Base-by-base conservation (phyloP, 2,329 filamentous ascomycete genomes). In the Fusarium robinianum region DNA sequence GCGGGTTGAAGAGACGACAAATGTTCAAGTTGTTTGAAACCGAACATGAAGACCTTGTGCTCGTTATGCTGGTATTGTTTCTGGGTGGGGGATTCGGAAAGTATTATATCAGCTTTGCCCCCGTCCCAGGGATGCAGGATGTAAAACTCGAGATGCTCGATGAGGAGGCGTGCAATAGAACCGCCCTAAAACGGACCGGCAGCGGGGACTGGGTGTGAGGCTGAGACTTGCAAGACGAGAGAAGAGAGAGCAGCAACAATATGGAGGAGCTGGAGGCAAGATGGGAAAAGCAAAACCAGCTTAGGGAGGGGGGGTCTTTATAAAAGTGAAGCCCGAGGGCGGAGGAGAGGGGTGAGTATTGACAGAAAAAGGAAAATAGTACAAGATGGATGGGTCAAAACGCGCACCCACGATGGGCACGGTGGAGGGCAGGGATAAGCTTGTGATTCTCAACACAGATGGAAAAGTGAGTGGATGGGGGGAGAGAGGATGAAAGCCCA, bases 241-340 rank as follows among this genome's bases (percentile, higher is more conserved):
- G 36, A 56, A 43, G 41, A 58, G 52, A 53, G 27, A 31, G 33
- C 17, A 35, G 25, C 21, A 42, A 29, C 33, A 47, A 35, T 40
- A 34, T 25, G 29, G 36, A 27, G 27, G 16, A 18, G 11, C 15
- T 29, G 19, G 33, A 49, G 54, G 24, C 24, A 51, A 46, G 25
- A 42, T 34, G 30, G 24, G 40, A 53, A 55, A 55, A 59, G 55
- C 52, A 59, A 58, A 52, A 43, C 33, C 11, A 31, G 40, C 23
- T 32, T n/a, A n/a, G 14, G 24, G 10, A 14, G 35, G 51, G 12
- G 46, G 34, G 39, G 38, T 46, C 41, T 48, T 36, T 53, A 55
- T 49, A 47, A 31, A 31, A 16, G 31, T 40, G 36, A 44, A 35
- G 34, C 30, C 25, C 17, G 44, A 27, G 32, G 41, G 26, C 37